Evolutionary conservation across 208 protist species (phyloP).

Genomic region (Zelonia costaricensis): DNA sequence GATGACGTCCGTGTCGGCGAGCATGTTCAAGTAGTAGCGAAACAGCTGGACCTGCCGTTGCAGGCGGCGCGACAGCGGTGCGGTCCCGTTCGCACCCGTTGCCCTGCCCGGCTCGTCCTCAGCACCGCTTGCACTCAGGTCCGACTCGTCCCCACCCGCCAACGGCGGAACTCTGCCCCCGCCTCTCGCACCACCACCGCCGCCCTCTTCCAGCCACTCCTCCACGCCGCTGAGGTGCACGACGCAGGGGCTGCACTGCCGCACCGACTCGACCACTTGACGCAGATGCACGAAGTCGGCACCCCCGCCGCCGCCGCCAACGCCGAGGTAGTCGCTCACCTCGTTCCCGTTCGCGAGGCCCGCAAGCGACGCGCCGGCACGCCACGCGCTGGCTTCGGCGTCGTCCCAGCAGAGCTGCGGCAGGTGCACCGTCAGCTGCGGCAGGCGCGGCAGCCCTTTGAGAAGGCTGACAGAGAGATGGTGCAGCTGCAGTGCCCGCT

Average conservation of each 20-base stretch:
- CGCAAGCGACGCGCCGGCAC: slow-evolving; percentile 17
- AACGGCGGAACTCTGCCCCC: neutral
- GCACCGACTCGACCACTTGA: slow-evolving; percentile 48
- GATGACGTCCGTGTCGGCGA: slow-evolving; percentile 65
- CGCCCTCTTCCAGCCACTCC: slow-evolving; percentile 53
- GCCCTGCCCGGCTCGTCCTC: slow-evolving; percentile 14
- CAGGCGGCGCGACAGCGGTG: slow-evolving; percentile 4
- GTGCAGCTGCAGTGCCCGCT: slow-evolving; percentile 39
- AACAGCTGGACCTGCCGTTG: slow-evolving; percentile 34
- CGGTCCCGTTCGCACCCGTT: neutral
- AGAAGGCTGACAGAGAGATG: slow-evolving; percentile 34
- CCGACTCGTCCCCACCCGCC: neutral
- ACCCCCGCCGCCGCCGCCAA: neutral
- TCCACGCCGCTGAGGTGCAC: slow-evolving; percentile 68
- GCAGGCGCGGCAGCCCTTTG: slow-evolving; percentile 19
- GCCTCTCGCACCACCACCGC: no score
- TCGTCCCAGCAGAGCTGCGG: slow-evolving; percentile 29
- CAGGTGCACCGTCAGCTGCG: slow-evolving; percentile 14
- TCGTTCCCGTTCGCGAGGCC: no score
- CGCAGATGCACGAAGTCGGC: slow-evolving; percentile 49
- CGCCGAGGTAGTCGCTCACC: slow-evolving; percentile 15
- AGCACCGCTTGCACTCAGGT: neutral
- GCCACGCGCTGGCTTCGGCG: slow-evolving; percentile 9
- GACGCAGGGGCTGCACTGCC: slow-evolving; percentile 54
- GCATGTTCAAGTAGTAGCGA: slow-evolving; percentile 61